phyloP scores from a whole-genome alignment of 1,284 basidiomycete genomes.

The Puccinia polysora region DNA sequence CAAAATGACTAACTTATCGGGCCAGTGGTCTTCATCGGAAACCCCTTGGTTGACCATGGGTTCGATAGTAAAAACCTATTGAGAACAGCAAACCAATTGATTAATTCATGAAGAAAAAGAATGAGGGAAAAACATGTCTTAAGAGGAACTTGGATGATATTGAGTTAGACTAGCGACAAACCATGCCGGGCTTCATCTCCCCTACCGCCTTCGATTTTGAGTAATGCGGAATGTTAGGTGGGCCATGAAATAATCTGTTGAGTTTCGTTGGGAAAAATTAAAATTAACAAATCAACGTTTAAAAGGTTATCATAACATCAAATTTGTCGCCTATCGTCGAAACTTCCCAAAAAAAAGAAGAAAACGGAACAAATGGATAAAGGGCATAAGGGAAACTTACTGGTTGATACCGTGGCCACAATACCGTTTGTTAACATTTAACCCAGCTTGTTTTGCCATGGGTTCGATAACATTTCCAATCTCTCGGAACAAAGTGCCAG shows the following conservation, averaged over 20 bases:
- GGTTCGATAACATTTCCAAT: conserved; percentile 65
- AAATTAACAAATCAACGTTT: too few species aligned
- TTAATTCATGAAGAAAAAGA: too few species aligned
- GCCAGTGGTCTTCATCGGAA: conserved; percentile 50
- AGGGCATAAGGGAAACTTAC: conserved; percentile 40
- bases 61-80: conserved; percentile 55
- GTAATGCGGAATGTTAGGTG: conserved; percentile 56
- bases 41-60: conserved; percentile 79
- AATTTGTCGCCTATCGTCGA: too few species aligned
- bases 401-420: conserved; percentile 86
- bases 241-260: conserved; percentile 56
- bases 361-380: conserved; percentile 55
- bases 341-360: conserved; percentile 58
- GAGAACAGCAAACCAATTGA: not conserved
- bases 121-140: not conserved
- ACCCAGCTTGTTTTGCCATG: conserved; percentile 70
- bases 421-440: conserved; percentile 78
- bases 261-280: too few species aligned
- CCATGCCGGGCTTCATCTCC: conserved; percentile 51
- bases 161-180: too few species aligned
- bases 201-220: conserved; percentile 55
- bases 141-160: too few species aligned
- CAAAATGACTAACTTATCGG: conserved; percentile 46
- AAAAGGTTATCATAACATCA: too few species aligned
- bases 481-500: conserved; percentile 56